phyloP scores from a whole-genome alignment of 2,329 filamentous ascomycete species.

The Trichoderma sp. region DNA sequence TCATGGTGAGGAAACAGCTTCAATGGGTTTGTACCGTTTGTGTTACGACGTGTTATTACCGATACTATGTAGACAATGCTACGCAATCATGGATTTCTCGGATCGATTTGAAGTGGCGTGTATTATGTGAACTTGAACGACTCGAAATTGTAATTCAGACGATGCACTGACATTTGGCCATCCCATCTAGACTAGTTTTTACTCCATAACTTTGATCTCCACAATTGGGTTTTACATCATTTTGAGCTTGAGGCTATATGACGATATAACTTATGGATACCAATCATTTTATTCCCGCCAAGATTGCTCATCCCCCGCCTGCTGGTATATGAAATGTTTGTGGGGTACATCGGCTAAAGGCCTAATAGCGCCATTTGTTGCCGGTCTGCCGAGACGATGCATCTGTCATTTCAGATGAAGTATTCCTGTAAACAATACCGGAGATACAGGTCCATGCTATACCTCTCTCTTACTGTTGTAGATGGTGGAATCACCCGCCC shows the following conservation, averaged over 20 bases:
- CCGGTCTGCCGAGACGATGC: background rate
- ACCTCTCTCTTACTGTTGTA: conserved; percentile 30
- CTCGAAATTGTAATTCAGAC: background rate
- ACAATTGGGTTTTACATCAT: background rate
- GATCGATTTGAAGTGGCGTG: too few species aligned
- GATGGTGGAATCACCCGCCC: conserved; percentile 34
- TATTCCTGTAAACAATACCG: background rate
- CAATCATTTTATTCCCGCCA: background rate
- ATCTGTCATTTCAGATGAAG: conserved; percentile 17
- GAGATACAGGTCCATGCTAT: background rate
- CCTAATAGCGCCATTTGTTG: background rate
- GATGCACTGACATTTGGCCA: background rate
- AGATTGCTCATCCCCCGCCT: background rate
- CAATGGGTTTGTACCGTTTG: background rate
- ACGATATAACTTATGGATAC: background rate
- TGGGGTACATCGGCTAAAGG: background rate
- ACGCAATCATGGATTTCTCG: background rate
- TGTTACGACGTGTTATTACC: background rate
- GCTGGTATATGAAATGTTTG: background rate
- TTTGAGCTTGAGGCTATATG: background rate
- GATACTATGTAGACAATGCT: background rate
- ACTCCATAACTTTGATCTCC: too few species aligned
- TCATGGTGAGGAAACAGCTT: background rate
- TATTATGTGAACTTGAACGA: background rate
- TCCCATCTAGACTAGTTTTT: background rate